A percentile compares a stretch with the other conserved stretches of the same genome.
Evolutionary conservation across 2,329 filamentous ascomycete species (phyloP).

Genomic region (Huntiella savannae): DNA sequence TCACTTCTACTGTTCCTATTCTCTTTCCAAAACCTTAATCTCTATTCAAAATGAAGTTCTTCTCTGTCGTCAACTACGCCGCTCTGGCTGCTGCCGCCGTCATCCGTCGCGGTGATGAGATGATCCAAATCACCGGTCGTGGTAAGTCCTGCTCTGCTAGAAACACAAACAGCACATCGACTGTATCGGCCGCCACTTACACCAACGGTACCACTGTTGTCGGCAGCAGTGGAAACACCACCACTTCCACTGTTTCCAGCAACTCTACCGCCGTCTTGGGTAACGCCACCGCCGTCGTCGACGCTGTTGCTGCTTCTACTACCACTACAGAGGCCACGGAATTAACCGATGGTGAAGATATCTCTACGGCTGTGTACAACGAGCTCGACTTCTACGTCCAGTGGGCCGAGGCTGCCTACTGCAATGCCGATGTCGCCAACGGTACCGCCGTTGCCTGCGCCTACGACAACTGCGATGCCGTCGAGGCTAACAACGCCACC

Average conservation of each 20-base stretch:
- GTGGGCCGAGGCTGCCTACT: conserved; percentile 11
- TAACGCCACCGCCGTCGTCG: too few relatives aligned
- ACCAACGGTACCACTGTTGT: too few relatives aligned
- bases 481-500: conserved; percentile 7
- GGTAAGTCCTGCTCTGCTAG: conserved; percentile 3
- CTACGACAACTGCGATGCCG: conserved; percentile 8
- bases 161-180: not conserved
- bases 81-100: conserved; percentile 10
- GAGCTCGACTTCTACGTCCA: conserved; percentile 11
- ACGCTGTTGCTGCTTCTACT: not conserved
- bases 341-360: not conserved
- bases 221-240: too few relatives aligned
- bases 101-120: conserved; percentile 7
- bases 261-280: not conserved
- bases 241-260: not conserved
- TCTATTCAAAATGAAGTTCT: conserved; percentile 9
- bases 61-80: conserved; percentile 5
- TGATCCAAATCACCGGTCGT: conserved; percentile 6
- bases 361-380: conserved; percentile 2
- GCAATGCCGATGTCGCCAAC: conserved; percentile 8
- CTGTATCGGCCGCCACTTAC: too few relatives aligned
- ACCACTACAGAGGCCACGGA: not conserved
- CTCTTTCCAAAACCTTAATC: not conserved
- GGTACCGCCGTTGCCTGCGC: conserved; percentile 7
- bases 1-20: not conserved